Evolutionary conservation across 1,284 basidiomycete species (phyloP), one percentile per base, ranked within the genome.

Genomic region (Porogramme epimiltina): DNA sequence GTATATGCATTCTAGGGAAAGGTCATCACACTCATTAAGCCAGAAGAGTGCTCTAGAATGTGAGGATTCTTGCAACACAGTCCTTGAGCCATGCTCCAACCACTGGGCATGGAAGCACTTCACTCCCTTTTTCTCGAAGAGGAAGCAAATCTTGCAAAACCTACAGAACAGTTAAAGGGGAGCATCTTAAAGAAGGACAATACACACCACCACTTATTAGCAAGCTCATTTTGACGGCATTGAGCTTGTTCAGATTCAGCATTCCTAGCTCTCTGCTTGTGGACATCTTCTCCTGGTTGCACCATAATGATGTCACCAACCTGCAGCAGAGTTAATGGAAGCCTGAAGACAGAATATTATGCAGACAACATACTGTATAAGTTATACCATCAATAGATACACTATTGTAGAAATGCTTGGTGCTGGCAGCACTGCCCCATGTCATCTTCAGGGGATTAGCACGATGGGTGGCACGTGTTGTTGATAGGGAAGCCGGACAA

Each of bases 101-200:
- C 87, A 89, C 49, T 84, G 81, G 0, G 73, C 82, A 65, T 89
- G 86, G 52, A 85, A 82, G 64, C 72, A 73, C 59, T 79, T 80
- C 49, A 59, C 56, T 20, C 11, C 45, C n/a, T 37, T 20, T 23
- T 66, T 57, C 45, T 84, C 78, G 53, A 75, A 84, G 52, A 88
- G 77, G 58, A 84, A 86, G 8, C 73, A 73, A 43, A 89, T 84
- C 24, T 72, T 73, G 47, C 78, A 80, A 60, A 89, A 89, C 85
- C 85, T 88, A n/a, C n/a, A 42, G 16, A n/a, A 48, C 4, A 42
- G 20, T 58, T 37, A 11, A 37, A 43, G 9, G 26, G 40, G 45
- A 18, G 55, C 48, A 45, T 3, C 11, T 45, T 24, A 20, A 36
- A 28, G 11, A 40, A 39, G 2, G 23, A 13, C 26, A 37, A 40